Evolutionary conservation across 1,284 basidiomycete species (phyloP).

Genomic region (Ustilago xerochloae): DNA sequence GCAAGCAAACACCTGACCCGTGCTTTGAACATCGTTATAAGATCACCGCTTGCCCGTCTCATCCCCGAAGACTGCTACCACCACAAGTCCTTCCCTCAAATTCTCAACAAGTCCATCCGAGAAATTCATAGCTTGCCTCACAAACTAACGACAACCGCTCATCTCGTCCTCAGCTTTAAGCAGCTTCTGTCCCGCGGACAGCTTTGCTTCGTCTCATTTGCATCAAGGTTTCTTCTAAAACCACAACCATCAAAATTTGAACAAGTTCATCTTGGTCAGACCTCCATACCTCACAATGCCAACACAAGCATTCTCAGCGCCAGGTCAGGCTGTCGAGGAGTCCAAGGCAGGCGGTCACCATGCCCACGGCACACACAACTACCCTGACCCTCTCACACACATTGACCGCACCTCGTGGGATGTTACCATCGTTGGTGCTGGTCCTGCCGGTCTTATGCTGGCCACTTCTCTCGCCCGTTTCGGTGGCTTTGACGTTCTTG

Average conservation of each 20-base stretch:
- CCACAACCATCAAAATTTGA: not conserved
- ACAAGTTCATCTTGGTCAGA: not conserved
- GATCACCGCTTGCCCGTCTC: not conserved
- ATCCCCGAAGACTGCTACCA: no score
- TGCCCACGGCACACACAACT: slow-evolving; percentile 59
- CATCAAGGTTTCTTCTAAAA: no score
- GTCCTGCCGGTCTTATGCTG: slow-evolving; percentile 66
- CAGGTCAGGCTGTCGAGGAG: slow-evolving; percentile 51
- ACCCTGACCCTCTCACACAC: slow-evolving; percentile 52
- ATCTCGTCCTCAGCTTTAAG: not conserved
- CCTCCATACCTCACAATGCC: slow-evolving; percentile 11
- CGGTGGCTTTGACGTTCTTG: slow-evolving; percentile 61
- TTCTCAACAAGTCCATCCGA: not conserved
- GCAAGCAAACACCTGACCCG: slow-evolving; percentile 9
- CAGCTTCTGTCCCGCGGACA: no score
- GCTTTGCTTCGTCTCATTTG: no score
- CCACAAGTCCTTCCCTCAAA: not conserved
- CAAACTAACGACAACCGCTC: not conserved
- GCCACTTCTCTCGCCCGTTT: slow-evolving; percentile 60
- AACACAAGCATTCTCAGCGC: slow-evolving; percentile 42
- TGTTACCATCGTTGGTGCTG: slow-evolving; percentile 63
- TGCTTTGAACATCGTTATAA: slow-evolving; percentile 3
- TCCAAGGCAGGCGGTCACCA: slow-evolving; percentile 53
- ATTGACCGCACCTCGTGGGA: slow-evolving; percentile 58
- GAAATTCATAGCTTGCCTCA: not conserved